phyloP scores from a whole-genome alignment of 2,329 filamentous ascomycete species.

The Cladophialophora psammophila region DNA sequence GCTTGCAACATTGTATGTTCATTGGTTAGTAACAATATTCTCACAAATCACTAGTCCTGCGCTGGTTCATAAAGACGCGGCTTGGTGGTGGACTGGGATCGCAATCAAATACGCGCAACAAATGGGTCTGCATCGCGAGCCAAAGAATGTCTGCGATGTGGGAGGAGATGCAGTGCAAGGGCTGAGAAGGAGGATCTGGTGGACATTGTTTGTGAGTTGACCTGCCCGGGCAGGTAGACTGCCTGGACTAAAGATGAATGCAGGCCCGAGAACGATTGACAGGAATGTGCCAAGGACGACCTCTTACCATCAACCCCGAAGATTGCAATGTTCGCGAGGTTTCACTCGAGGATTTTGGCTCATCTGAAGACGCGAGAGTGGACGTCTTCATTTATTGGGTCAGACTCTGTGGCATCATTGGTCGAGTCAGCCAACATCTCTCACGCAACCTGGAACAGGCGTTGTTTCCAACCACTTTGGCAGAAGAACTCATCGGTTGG shows the following conservation, averaged over 20 bases:
- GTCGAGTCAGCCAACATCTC: constrained; percentile 50
- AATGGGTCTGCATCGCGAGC: constrained; percentile 54
- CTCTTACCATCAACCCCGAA: constrained; percentile 53
- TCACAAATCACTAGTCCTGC: too few relatives aligned
- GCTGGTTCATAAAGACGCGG: too few relatives aligned
- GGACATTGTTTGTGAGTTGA: constrained; percentile 47
- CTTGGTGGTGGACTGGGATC: constrained; percentile 54
- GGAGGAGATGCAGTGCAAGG: constrained; percentile 30
- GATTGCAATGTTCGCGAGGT: constrained; percentile 53
- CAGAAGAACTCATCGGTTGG: constrained; percentile 49
- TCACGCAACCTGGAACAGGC: constrained; percentile 38
- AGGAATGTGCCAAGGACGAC: constrained; percentile 54
- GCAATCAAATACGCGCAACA: constrained; percentile 55
- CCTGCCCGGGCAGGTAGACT: background rate
- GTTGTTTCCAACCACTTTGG: constrained; percentile 40
- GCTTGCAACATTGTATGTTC: too few relatives aligned
- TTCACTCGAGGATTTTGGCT: constrained; percentile 49
- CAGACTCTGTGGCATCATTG: constrained; percentile 51
- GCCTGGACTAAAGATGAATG: too few relatives aligned
- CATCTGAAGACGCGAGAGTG: constrained; percentile 45
- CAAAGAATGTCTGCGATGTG: constrained; percentile 25
- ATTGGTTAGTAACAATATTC: too few relatives aligned
- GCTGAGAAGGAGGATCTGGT: constrained; percentile 51
- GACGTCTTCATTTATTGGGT: constrained; percentile 56
- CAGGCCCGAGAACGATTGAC: constrained; percentile 50